These are phyloP conservation scores for Puccinia sorghi DNA, from an alignment of 1,284 basidiomycete species.

Conservation along the genomic window DNA sequence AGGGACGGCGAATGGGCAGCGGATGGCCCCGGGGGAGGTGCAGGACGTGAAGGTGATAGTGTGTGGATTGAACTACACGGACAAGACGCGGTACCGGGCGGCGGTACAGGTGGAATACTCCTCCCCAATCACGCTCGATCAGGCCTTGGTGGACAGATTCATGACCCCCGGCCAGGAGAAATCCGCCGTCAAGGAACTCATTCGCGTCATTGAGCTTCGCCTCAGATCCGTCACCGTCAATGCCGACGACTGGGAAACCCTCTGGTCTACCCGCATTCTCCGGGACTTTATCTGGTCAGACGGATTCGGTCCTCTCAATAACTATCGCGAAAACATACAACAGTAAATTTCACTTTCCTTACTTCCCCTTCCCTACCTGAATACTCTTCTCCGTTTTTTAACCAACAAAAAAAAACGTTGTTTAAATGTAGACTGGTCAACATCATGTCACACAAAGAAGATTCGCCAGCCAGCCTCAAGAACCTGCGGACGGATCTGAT, in stretches of 20 bases:
- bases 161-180: conserved; percentile 43
- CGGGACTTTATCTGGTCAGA: conserved; percentile 37
- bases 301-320: conserved; percentile 28
- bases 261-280: conserved; percentile 29
- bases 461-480: neutral
- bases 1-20: conserved; percentile 24
- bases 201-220: neutral
- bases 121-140: conserved; percentile 5
- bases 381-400: neutral
- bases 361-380: neutral
- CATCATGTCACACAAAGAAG: conserved; percentile 18
- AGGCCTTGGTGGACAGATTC: neutral
- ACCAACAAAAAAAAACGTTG: neutral
- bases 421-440: conserved; percentile 23
- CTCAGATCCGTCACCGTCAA: conserved; percentile 40
- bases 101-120: conserved; percentile 40
- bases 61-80: conserved; percentile 42
- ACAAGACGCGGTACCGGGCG: conserved; percentile 39
- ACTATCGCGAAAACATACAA: conserved; percentile 40
- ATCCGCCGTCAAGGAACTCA: conserved; percentile 28
- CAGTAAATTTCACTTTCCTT: conserved; percentile 2
- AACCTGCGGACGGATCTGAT: conserved; percentile 13
- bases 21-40: neutral
- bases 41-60: conserved; percentile 46
- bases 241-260: conserved; percentile 37